A percentile compares a stretch with the other conserved stretches of the same genome.
These are phyloP conservation scores for Cymbopogon citratus DNA, from an alignment of 176 grass and related monocot species.

Conservation along the genomic window DNA sequence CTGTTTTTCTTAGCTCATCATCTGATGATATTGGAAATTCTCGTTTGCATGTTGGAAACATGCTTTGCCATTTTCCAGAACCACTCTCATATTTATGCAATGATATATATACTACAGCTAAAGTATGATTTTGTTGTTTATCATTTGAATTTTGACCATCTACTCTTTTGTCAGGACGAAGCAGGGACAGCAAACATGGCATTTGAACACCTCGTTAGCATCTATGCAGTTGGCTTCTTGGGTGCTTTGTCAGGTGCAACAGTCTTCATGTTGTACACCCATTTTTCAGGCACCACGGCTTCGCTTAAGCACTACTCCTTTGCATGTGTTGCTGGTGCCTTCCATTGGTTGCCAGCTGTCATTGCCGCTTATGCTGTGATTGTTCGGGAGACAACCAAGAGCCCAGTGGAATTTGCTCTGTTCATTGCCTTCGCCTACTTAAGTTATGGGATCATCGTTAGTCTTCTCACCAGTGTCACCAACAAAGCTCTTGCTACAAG, in stretches of 20 bases:
- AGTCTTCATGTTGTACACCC: slow-evolving; percentile 44
- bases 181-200: slow-evolving; percentile 9
- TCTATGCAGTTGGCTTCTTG: slow-evolving; percentile 55
- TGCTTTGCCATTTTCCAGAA: neutral
- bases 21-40: neutral
- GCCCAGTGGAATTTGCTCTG: slow-evolving; percentile 33
- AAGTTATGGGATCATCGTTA: slow-evolving; percentile 47
- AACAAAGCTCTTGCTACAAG: slow-evolving; percentile 28
- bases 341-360: slow-evolving; percentile 61
- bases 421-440: slow-evolving; percentile 40
- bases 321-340: slow-evolving; percentile 52
- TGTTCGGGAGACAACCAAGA: slow-evolving; percentile 21
- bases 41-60: neutral
- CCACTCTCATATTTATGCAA: neutral
- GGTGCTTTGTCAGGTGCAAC: slow-evolving; percentile 48
- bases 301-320: slow-evolving; percentile 45
- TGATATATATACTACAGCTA: neutral
- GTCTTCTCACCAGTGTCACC: slow-evolving; percentile 33
- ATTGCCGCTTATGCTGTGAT: slow-evolving; percentile 45
- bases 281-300: slow-evolving; percentile 26
- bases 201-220: slow-evolving; percentile 51
- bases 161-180: slow-evolving; percentile 35
- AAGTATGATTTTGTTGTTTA: neutral
- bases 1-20: neutral
- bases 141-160: slow-evolving; percentile 6